Conservation (phyloP, 1,284 basidiomycete genomes). For the Cystobasidiaceae sp. region DNA sequence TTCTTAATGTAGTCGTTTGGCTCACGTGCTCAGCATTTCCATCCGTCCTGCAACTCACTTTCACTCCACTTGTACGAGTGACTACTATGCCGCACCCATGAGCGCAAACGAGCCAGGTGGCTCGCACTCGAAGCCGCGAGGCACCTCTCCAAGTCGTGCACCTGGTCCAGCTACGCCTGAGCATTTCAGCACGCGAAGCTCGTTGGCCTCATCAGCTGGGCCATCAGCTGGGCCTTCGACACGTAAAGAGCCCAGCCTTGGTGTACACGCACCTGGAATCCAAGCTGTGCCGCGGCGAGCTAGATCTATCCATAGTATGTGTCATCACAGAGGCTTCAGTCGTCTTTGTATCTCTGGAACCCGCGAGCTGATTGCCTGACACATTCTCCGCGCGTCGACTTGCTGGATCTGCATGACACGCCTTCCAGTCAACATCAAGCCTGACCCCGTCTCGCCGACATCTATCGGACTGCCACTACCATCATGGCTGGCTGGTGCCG, state of each 20-base stretch:
- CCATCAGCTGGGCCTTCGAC: not conserved
- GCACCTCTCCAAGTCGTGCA: not conserved
- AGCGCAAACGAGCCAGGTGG: constrained; percentile 31
- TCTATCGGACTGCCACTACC: constrained; percentile 8
- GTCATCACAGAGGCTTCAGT: no score
- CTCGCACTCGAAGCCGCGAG: no score
- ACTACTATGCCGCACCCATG: constrained; percentile 36
- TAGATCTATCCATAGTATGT: constrained; percentile 15
- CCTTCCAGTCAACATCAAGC: constrained; percentile 24
- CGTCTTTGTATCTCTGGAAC: constrained; percentile 21
- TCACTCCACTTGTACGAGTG: not conserved
- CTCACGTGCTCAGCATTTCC: no score
- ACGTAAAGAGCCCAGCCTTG: constrained; percentile 1
- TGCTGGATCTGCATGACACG: not conserved
- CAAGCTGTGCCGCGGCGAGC: not conserved
- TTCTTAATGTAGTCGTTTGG: no score
- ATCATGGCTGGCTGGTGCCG: constrained; percentile 7
- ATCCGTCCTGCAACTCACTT: no score
- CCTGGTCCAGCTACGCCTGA: not conserved
- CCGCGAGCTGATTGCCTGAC: constrained; percentile 28
- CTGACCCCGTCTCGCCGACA: constrained; percentile 8
- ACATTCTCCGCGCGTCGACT: constrained; percentile 27
- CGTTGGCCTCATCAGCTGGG: not conserved
- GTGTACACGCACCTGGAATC: not conserved
- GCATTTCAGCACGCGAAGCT: not conserved